Conservation (phyloP, 2,329 filamentous ascomycete genomes). For the Penicillium sp. region DNA sequence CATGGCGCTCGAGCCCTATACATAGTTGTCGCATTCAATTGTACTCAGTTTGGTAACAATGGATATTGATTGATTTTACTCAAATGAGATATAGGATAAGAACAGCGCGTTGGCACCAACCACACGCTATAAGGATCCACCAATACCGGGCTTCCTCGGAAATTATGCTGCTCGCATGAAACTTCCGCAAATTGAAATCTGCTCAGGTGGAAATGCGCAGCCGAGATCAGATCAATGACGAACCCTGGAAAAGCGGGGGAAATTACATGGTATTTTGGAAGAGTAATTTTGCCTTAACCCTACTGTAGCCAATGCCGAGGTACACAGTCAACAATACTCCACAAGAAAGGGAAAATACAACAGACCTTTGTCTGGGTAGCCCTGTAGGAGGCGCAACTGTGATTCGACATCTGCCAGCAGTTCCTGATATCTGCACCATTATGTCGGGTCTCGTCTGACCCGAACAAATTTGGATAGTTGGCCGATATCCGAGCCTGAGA, state of each 20-base stretch:
- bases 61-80: not conserved
- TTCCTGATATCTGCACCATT: not conserved
- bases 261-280: not conserved
- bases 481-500: not conserved
- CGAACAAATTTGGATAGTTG: not conserved
- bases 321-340: not conserved
- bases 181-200: not conserved
- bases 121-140: not conserved
- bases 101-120: not conserved
- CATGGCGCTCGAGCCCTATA: not conserved
- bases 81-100: not conserved
- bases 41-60: not conserved
- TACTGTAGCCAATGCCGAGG: not conserved
- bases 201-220: not conserved
- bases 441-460: not conserved
- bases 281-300: not conserved
- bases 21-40: not conserved
- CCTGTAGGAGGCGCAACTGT: not conserved
- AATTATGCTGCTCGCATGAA: not conserved
- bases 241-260: slow-evolving; percentile 2
- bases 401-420: not conserved
- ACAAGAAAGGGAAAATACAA: not conserved
- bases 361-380: not conserved
- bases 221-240: not conserved
- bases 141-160: not conserved